Base-by-base conservation (phyloP, 1,284 basidiomycete genomes). In the Rugosomyces carneus region DNA sequence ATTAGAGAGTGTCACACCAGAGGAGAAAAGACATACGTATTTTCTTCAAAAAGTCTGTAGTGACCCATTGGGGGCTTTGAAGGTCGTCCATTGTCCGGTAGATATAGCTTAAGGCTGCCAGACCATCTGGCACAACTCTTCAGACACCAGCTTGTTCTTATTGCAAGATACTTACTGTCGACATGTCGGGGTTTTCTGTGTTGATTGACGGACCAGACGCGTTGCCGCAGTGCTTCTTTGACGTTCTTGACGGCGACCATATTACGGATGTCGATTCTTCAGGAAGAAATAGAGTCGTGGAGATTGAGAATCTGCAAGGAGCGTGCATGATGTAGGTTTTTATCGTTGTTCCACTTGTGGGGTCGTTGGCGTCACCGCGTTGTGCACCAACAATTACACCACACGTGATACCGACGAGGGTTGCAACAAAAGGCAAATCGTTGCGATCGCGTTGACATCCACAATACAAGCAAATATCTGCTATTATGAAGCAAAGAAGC, bases 161-260 rank as follows among this genome's bases (percentile, higher is more conserved):
- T n/a, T 8, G 29, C 6, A 31, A 31, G 29, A 31, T 31, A 8
- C 49, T 44, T 27, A 48, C 45, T 47, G 16, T 51, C 49, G 16
- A 37, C 20, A 47, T 48, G 45, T n/a, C 49, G 42, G 7, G 49
- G 49, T 35, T 42, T 45, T 32, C 40, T 44, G 3, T 20, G 45
- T 15, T 19, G 16, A 27, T 18, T 47, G 29, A 37, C 13, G 7
- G 29, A 19, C 1, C 36, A 18, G 29, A 31, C 41, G 13, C 19
- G 41, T 15, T 44, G 37, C 23, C 19, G 18, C 18, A 29, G 31
- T 11, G 47, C 47, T 24, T 18, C 29, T 32, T 24, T 40, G 15
- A 34, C 37, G 18, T 40, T 21, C 10, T 16, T 38, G 19, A 41
- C 36, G 15, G 31, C 27, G 26, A 37, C 35, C 42, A 44, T 44